phyloP scores from a whole-genome alignment of 2,329 filamentous ascomycete species.

The Phoma sp. region DNA sequence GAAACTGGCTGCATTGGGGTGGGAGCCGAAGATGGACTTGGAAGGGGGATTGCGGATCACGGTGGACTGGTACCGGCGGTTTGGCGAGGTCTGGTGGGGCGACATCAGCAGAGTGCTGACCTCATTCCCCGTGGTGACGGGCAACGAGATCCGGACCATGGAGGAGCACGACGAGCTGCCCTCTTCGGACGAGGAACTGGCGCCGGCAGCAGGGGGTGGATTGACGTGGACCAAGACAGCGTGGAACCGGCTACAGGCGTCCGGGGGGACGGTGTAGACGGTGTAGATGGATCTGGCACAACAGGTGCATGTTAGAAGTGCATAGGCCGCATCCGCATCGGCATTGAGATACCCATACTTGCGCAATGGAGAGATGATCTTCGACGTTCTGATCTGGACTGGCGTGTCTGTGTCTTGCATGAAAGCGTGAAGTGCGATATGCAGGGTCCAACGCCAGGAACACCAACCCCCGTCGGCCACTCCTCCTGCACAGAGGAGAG shows the following conservation, averaged over 20 bases:
- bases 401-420: constrained; percentile 1
- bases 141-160: constrained; percentile 51
- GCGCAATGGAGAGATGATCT: not conserved
- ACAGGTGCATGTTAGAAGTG: constrained; percentile 1
- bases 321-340: constrained; percentile 3
- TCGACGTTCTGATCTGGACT: not conserved
- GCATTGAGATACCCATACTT: constrained; percentile 21
- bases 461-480: not conserved
- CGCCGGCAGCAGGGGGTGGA: constrained; percentile 15
- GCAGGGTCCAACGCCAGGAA: constrained; percentile 29
- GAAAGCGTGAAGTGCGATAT: constrained; percentile 19
- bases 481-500: not conserved
- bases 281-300: not conserved
- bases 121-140: constrained; percentile 48
- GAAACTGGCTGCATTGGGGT: constrained; percentile 48
- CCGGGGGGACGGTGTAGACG: constrained; percentile 7
- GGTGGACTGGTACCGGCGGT: constrained; percentile 50
- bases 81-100: constrained; percentile 53
- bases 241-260: constrained; percentile 26
- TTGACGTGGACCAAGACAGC: constrained; percentile 37
- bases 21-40: constrained; percentile 47
- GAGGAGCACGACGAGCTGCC: constrained; percentile 50
- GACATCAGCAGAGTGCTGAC: constrained; percentile 50
- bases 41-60: constrained; percentile 47
- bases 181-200: constrained; percentile 40